Evolutionary conservation across 768 basidiomycete genomes (phyloP).

Genomic region (Kockovaella imperatae): DNA sequence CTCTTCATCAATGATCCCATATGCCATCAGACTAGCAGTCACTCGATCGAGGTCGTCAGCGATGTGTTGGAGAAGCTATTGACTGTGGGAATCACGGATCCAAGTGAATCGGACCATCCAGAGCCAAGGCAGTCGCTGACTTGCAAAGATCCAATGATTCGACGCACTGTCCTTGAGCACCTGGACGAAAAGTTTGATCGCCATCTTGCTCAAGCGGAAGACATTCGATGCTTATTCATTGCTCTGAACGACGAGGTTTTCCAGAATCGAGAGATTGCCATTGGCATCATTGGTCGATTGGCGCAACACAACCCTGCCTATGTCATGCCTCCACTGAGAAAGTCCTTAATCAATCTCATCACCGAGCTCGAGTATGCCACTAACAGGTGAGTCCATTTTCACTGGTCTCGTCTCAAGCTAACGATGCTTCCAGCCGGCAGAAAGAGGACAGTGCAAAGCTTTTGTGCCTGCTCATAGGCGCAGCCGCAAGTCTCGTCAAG

Average conservation of each 20-base stretch:
- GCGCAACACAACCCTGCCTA: constrained; percentile 95
- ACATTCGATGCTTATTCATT: constrained; percentile 93
- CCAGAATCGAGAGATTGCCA: constrained; percentile 84
- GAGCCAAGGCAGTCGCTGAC: constrained; percentile 2
- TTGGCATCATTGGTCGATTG: constrained; percentile 81
- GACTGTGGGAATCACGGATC: constrained; percentile 91
- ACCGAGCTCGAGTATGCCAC: constrained; percentile 96
- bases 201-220: constrained; percentile 94
- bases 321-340: constrained; percentile 93
- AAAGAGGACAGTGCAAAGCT: constrained; percentile 85
- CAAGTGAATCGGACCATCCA: constrained; percentile 52
- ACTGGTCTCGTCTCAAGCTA: constrained; percentile 1
- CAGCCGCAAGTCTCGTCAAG: constrained; percentile 87
- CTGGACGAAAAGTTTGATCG: constrained; percentile 92
- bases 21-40: constrained; percentile 87
- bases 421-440: constrained; percentile 35
- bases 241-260: constrained; percentile 96
- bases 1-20: constrained; percentile 92
- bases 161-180: constrained; percentile 74
- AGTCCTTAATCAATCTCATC: constrained; percentile 87
- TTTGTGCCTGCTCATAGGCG: constrained; percentile 78
- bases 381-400: constrained; percentile 56
- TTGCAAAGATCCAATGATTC: constrained; percentile 64
- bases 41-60: constrained; percentile 92
- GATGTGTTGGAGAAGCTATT: constrained; percentile 95